These are phyloP conservation scores for Dactylellina haptotyla DNA, from an alignment of 2,329 filamentous ascomycete genomes.

Conservation along the genomic window DNA sequence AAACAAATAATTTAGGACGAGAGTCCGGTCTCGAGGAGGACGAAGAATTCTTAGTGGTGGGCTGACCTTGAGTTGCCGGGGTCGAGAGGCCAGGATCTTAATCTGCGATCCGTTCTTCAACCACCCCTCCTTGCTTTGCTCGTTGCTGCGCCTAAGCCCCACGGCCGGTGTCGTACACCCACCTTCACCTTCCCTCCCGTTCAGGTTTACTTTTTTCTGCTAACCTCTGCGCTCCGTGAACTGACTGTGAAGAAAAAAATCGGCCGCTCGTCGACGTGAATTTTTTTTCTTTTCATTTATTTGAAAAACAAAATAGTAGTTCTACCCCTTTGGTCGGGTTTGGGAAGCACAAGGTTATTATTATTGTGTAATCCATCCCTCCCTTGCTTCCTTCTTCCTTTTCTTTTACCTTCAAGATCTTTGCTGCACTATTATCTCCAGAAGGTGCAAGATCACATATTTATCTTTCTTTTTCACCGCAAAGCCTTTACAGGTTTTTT, in stretches of 20 bases:
- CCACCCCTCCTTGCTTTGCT: conserved; percentile 35
- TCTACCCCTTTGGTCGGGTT: conserved; percentile 47
- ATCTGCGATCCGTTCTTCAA: conserved; percentile 51
- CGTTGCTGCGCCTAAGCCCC: conserved; percentile 45
- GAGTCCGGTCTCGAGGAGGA: conserved; percentile 4
- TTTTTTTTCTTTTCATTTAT: conserved; percentile 40
- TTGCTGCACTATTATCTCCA: conserved; percentile 39
- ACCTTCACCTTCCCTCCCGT: conserved; percentile 34
- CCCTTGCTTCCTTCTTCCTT: conserved; percentile 24
- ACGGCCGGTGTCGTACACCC: conserved; percentile 42
- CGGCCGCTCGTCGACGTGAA: conserved; percentile 46
- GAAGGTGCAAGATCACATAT: conserved; percentile 33
- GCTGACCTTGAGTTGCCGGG: conserved; percentile 44
- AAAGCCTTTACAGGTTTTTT: conserved; percentile 14
- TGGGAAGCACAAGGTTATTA: conserved; percentile 53
- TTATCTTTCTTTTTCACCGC: conserved; percentile 13
- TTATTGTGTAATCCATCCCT: conserved; percentile 37
- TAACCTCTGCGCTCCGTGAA: conserved; percentile 21
- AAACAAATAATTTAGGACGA: conserved; percentile 14
- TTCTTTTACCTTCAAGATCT: conserved; percentile 38
- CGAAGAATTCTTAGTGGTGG: conserved; percentile 42
- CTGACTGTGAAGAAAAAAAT: conserved; percentile 14
- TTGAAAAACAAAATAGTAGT: conserved; percentile 48
- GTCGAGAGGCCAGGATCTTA: conserved; percentile 46
- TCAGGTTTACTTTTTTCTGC: conserved; percentile 28